A percentile compares a stretch with the other conserved stretches of the same genome.
Conservation (phyloP, 805 yeast species). For the Candida multigemmis region DNA sequence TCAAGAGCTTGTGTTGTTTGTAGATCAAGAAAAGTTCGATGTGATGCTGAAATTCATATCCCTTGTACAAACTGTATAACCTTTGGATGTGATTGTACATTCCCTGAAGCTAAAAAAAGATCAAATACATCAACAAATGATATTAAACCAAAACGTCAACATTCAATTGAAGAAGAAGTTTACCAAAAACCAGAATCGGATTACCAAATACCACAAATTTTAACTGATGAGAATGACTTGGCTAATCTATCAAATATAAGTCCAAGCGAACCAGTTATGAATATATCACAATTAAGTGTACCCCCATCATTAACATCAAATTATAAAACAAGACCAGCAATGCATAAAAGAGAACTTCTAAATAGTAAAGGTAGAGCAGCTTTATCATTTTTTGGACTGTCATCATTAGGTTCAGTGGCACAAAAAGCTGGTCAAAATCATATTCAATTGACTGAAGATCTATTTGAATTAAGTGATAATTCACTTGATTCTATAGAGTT, state of each 20-base stretch:
- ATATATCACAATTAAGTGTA: conserved; percentile 30
- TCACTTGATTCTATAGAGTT: conserved; percentile 51
- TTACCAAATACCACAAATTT: background rate
- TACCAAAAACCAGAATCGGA: background rate
- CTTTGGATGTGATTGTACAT: conserved; percentile 61
- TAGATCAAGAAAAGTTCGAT: conserved; percentile 69
- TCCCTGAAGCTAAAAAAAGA: conserved; percentile 52
- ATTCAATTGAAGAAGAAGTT: conserved; percentile 4
- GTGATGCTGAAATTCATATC: conserved; percentile 53
- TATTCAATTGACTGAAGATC: conserved; percentile 32
- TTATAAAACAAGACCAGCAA: conserved; percentile 29
- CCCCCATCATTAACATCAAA: conserved; percentile 35
- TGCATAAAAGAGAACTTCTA: conserved; percentile 24
- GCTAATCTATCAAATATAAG: conserved; percentile 2
- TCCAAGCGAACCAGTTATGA: conserved; percentile 28
- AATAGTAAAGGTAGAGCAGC: conserved; percentile 16
- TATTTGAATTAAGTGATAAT: conserved; percentile 23
- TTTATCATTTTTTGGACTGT: conserved; percentile 45
- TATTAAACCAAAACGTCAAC: conserved; percentile 8
- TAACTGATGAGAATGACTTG: too few species aligned
- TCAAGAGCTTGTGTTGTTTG: conserved; percentile 73
- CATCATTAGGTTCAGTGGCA: conserved; percentile 39
- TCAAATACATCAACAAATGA: conserved; percentile 15
- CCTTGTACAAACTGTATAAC: conserved; percentile 54
- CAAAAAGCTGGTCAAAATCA: conserved; percentile 41